A percentile compares a stretch with the other conserved stretches of the same genome.
Evolutionary conservation across 108 stramenopile species (phyloP).

Genomic region (Asterionellopsis glacialis): DNA sequence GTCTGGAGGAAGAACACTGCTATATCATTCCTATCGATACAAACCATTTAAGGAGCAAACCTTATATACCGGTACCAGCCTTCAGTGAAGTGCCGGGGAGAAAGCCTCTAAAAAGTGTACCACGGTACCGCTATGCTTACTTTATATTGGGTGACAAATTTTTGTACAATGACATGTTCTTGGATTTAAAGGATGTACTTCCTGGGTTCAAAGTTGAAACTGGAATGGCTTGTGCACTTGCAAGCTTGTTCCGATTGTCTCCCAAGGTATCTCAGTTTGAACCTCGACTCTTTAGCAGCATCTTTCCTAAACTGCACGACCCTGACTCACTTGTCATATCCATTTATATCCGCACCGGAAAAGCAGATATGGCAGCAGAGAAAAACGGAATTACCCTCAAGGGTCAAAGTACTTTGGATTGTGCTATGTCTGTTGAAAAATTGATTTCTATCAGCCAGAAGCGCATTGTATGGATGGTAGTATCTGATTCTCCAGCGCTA

Average conservation of each 20-base stretch:
- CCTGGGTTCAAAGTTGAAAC: slow-evolving; percentile 1
- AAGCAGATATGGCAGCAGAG: neutral
- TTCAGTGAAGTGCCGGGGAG: neutral
- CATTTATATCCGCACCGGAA: slow-evolving; percentile 14
- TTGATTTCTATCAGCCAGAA: neutral
- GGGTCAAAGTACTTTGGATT: neutral
- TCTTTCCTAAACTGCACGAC: slow-evolving; percentile 14
- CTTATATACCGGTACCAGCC: neutral
- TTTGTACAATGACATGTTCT: neutral
- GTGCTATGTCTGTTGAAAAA: slow-evolving; percentile 15
- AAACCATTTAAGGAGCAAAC: neutral
- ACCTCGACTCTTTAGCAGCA: slow-evolving; percentile 8
- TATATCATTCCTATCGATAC: no score
- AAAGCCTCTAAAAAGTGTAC: neutral
- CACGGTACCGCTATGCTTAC: no score
- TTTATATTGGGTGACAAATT: no score
- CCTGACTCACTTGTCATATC: slow-evolving; percentile 13
- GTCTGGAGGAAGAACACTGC: neutral
- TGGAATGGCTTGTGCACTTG: slow-evolving; percentile 13
- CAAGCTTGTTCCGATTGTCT: neutral
- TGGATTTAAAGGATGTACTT: neutral
- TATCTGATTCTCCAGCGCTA: slow-evolving; percentile 2
- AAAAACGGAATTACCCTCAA: no score
- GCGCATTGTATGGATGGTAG: slow-evolving; percentile 9
- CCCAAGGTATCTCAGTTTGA: slow-evolving; percentile 4